Evolutionary conservation across 2,329 filamentous ascomycete species (phyloP).

Genomic region (Pestalotiopsis sp.): DNA sequence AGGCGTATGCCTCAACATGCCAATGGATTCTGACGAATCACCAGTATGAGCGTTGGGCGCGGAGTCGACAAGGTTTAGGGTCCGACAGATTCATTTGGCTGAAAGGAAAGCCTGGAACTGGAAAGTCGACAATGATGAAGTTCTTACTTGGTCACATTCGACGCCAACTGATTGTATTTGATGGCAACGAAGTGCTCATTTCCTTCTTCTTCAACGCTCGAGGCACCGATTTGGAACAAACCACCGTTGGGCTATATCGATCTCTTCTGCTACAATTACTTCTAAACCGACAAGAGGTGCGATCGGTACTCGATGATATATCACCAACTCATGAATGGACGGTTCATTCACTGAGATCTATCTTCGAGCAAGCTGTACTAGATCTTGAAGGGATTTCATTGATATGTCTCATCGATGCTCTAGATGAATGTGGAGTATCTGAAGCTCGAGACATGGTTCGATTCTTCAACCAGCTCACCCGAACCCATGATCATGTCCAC

Average conservation of each 20-base stretch:
- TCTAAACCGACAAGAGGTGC: too few species aligned
- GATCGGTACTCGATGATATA: constrained; percentile 25
- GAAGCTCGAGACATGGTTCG: constrained; percentile 21
- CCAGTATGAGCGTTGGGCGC: not conserved
- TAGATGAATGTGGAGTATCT: constrained; percentile 23
- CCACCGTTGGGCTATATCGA: constrained; percentile 21
- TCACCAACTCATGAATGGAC: not conserved
- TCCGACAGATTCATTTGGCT: constrained; percentile 9
- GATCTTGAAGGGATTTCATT: constrained; percentile 7
- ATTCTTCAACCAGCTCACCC: constrained; percentile 13
- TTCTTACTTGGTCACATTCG: constrained; percentile 10
- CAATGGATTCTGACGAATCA: constrained; percentile 9
- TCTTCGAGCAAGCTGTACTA: constrained; percentile 11
- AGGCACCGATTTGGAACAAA: constrained; percentile 44
- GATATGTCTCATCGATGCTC: constrained; percentile 22
- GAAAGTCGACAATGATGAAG: constrained; percentile 16
- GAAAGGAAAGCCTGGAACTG: constrained; percentile 13
- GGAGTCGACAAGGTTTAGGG: too few species aligned
- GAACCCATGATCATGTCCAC: constrained; percentile 37
- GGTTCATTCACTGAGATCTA: constrained; percentile 10
- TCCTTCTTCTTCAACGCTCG: constrained; percentile 53
- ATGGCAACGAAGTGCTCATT: constrained; percentile 31
- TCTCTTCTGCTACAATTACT: too few species aligned
- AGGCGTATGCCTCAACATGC: constrained; percentile 24
- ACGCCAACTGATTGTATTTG: not conserved